Percentiles rank a stretch among this genome's conserved stretches.
These are phyloP conservation scores for Penicillium coprophilum DNA, from an alignment of 495 filamentous ascomycete species.

Conservation along the genomic window DNA sequence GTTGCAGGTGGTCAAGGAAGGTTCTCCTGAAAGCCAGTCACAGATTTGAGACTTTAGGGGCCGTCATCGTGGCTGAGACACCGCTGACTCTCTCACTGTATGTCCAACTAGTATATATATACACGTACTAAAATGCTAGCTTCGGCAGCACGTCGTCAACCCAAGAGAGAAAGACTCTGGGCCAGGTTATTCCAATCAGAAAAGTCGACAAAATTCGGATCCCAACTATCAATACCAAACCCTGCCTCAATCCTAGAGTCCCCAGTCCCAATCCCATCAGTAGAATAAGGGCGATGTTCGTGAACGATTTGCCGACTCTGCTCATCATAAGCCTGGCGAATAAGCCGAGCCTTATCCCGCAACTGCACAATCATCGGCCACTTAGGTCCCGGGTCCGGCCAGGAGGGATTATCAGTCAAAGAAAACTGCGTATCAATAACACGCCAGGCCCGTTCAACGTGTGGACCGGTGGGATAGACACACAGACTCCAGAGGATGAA, in stretches of 20 bases:
- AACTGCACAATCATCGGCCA: constrained; percentile 28
- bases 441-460: constrained; percentile 24
- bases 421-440: constrained; percentile 24
- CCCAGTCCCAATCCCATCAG: background rate
- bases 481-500: constrained; percentile 37
- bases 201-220: constrained; percentile 22
- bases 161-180: constrained; percentile 13
- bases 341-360: constrained; percentile 27
- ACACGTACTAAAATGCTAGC: too few relatives aligned
- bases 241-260: background rate
- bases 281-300: background rate
- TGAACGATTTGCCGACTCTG: background rate
- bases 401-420: constrained; percentile 17
- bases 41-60: too few relatives aligned
- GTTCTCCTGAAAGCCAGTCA: too few relatives aligned
- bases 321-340: constrained; percentile 16
- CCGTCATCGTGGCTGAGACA: too few relatives aligned
- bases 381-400: constrained; percentile 21
- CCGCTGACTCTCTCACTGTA: too few relatives aligned
- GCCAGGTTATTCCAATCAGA: constrained; percentile 27
- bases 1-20: too few relatives aligned
- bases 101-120: too few relatives aligned
- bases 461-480: constrained; percentile 20
- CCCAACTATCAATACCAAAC: constrained; percentile 22
- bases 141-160: background rate